A percentile compares a stretch with the other conserved stretches of the same genome.
These are phyloP conservation scores for Macrolepiota dolichaula DNA, from an alignment of 768 basidiomycete genomes.

Conservation along the genomic window DNA sequence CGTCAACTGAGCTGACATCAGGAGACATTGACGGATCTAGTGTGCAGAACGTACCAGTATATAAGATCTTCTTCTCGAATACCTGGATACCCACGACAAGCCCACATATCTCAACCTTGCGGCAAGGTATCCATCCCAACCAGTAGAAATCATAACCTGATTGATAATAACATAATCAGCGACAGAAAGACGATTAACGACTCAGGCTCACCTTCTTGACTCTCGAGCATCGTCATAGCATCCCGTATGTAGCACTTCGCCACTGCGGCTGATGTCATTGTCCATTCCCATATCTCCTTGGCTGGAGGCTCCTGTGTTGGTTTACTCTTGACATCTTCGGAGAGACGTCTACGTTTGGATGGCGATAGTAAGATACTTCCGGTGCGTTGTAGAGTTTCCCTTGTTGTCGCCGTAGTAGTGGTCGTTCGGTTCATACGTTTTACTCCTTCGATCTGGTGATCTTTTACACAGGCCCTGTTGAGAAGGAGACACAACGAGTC, in stretches of 20 bases:
- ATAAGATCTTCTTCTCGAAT: conserved; percentile 58
- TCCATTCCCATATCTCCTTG: conserved; percentile 49
- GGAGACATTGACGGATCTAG: background rate
- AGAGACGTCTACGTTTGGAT: conserved; percentile 6
- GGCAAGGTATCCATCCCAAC: conserved; percentile 70
- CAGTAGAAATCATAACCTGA: conserved; percentile 62
- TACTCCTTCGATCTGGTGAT: background rate
- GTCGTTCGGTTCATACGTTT: conserved; percentile 12
- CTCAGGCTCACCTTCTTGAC: conserved; percentile 24
- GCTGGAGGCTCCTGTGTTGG: background rate
- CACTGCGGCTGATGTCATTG: conserved; percentile 49
- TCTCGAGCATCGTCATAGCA: conserved; percentile 37
- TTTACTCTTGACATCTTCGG: background rate
- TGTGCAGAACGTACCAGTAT: conserved; percentile 42
- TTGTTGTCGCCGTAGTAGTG: conserved; percentile 1
- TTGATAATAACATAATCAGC: conserved; percentile 8
- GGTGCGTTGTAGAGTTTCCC: background rate
- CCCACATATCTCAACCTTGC: conserved; percentile 58
- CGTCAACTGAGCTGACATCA: conserved; percentile 48
- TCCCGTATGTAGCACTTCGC: conserved; percentile 56
- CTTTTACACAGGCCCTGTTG: background rate
- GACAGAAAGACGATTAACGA: background rate
- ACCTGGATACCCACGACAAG: conserved; percentile 60
- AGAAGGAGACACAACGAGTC: no score
- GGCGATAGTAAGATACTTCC: conserved; percentile 14